phyloP scores from a whole-genome alignment of 192 early-diverging fungal species.

The Rhizoclosmatium globosum region DNA sequence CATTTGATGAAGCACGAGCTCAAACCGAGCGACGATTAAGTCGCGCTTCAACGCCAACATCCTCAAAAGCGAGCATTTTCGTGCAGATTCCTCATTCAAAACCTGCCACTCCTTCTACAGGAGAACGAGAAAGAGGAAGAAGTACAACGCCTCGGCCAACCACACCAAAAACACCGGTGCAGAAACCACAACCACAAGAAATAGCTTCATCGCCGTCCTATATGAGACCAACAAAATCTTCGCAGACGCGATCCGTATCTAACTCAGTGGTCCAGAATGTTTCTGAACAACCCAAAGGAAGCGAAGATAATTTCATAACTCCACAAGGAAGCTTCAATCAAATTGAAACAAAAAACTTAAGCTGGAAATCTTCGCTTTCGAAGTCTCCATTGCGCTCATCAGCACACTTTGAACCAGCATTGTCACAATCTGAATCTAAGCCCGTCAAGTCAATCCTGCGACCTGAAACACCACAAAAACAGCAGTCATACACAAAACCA shows the following conservation, averaged over 20 bases:
- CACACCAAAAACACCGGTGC: background rate
- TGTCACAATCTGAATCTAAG: too few relatives aligned
- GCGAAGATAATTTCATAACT: background rate
- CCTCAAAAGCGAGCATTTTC: background rate
- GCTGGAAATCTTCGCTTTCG: too few relatives aligned
- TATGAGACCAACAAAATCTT: constrained; percentile 21
- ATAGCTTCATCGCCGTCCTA: constrained; percentile 14
- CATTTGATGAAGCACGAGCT: background rate
- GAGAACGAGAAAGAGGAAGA: background rate
- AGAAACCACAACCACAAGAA: background rate
- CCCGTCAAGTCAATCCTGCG: too few relatives aligned
- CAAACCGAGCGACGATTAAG: background rate
- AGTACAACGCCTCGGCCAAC: background rate
- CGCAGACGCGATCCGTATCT: background rate
- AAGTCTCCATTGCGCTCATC: too few relatives aligned
- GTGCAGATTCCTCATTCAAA: background rate
- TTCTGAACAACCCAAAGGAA: background rate
- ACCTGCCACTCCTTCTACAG: background rate
- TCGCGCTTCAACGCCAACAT: background rate
- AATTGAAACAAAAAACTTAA: background rate
- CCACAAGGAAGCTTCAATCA: constrained; percentile 1
- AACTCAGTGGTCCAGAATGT: background rate
- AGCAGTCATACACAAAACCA: too few relatives aligned
- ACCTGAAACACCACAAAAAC: too few relatives aligned
- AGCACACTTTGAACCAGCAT: too few relatives aligned